Conservation (phyloP, 2,329 filamentous ascomycete genomes). For the Penicillium sp. region DNA sequence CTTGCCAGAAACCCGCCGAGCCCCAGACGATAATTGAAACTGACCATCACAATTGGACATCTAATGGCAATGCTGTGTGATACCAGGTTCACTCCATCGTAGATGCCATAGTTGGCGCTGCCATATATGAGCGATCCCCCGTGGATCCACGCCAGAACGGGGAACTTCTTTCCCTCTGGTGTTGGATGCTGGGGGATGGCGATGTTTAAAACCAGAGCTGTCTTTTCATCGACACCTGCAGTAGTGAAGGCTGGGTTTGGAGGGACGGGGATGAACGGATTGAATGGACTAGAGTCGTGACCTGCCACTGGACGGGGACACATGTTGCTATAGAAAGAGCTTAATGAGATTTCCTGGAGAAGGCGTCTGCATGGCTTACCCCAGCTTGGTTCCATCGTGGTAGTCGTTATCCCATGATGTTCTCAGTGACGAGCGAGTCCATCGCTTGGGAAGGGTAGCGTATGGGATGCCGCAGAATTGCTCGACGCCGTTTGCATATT, state of each 20-base stretch:
- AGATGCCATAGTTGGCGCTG: constrained; percentile 12
- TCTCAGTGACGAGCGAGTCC: constrained; percentile 9
- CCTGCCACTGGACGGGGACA: constrained; percentile 6
- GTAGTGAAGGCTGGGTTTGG: constrained; percentile 9
- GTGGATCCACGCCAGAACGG: constrained; percentile 9
- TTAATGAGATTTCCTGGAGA: not conserved
- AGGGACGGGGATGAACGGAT: constrained; percentile 11
- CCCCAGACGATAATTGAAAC: constrained; percentile 11
- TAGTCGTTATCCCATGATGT: constrained; percentile 8
- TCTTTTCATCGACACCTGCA: constrained; percentile 6
- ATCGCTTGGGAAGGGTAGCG: constrained; percentile 7
- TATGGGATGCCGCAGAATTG: constrained; percentile 15
- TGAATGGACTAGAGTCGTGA: constrained; percentile 1
- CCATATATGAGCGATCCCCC: constrained; percentile 11
- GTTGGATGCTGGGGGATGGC: not conserved
- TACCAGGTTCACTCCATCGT: constrained; percentile 11
- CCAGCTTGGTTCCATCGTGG: constrained; percentile 12
- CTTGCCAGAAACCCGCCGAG: constrained; percentile 9
- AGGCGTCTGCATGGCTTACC: not conserved
- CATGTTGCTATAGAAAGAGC: constrained; percentile 2
- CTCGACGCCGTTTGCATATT: constrained; percentile 9
- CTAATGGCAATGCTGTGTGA: constrained; percentile 6
- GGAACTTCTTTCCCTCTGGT: not conserved
- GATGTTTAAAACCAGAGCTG: constrained; percentile 6
- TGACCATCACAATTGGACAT: constrained; percentile 5